phyloP scores from a whole-genome alignment of 2,329 filamentous ascomycete species.

The Microsporum audouinii region DNA sequence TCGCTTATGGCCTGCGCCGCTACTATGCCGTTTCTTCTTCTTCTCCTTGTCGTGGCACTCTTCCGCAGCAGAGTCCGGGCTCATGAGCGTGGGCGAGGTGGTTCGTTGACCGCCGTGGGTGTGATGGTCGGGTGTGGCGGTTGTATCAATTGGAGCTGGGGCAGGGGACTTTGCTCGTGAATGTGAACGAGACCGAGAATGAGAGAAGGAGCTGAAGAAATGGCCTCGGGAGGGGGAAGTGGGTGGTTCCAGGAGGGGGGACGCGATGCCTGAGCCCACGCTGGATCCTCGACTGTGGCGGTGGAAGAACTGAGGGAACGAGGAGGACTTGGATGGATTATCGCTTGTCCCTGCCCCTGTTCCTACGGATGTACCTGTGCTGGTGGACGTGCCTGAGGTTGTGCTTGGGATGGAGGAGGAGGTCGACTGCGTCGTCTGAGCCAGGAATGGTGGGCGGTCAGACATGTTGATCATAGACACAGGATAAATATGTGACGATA shows the following conservation, averaged over 20 bases:
- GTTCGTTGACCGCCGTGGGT: conserved; percentile 8
- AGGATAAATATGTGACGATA: neutral
- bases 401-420: neutral
- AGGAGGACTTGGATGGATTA: neutral
- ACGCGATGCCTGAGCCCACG: neutral
- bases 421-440: neutral
- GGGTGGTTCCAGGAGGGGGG: neutral
- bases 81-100: conserved; percentile 15
- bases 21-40: conserved; percentile 16
- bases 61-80: conserved; percentile 2
- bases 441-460: neutral
- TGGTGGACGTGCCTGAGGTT: neutral
- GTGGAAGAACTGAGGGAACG: neutral
- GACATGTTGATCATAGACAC: neutral
- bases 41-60: neutral
- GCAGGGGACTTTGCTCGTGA: conserved; percentile 12
- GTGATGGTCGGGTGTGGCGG: neutral
- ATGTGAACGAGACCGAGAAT: conserved; percentile 8
- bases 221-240: neutral
- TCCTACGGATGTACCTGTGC: too few species aligned
- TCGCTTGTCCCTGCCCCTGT: neutral
- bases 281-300: neutral
- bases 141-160: conserved; percentile 1
- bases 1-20: conserved; percentile 28
- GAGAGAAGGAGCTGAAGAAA: conserved; percentile 5